Conservation (phyloP, 495 filamentous ascomycete species). For the Neurospora sp. region DNA sequence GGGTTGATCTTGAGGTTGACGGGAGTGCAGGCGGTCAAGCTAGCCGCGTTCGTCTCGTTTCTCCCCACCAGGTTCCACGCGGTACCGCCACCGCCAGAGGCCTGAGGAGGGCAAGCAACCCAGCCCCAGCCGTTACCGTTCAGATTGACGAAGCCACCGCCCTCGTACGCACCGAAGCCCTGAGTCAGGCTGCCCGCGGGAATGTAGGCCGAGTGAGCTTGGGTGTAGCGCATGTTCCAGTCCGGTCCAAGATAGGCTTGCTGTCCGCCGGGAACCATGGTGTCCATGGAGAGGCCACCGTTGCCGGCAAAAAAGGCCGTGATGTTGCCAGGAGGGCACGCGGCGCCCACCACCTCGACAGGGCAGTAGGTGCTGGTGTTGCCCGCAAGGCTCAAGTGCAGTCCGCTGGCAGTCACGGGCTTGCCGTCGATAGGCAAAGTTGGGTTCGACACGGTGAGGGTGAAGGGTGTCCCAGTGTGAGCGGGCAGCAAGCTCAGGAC, state of each 20-base stretch:
- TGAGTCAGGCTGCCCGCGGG: constrained; percentile 41
- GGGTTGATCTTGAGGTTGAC: constrained; percentile 23
- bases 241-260: constrained; percentile 47
- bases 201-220: constrained; percentile 48
- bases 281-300: constrained; percentile 19
- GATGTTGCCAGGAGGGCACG: constrained; percentile 21
- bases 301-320: constrained; percentile 12
- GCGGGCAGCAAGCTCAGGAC: constrained; percentile 23
- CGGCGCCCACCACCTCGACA: constrained; percentile 8
- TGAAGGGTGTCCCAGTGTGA: constrained; percentile 27
- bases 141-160: constrained; percentile 26
- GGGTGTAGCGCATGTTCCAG: constrained; percentile 51
- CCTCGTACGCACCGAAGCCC: constrained; percentile 27
- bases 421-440: constrained; percentile 36
- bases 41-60: constrained; percentile 21
- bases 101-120: constrained; percentile 24
- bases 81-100: constrained; percentile 13
- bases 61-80: constrained; percentile 23
- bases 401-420: constrained; percentile 27
- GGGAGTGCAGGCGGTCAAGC: constrained; percentile 11
- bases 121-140: constrained; percentile 26
- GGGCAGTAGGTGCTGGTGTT: constrained; percentile 28
- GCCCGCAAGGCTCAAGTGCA: constrained; percentile 34
- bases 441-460: constrained; percentile 28
- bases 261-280: constrained; percentile 57